phyloP scores from a whole-genome alignment of 306 rosid genomes.

The Glycine tomentella region DNA sequence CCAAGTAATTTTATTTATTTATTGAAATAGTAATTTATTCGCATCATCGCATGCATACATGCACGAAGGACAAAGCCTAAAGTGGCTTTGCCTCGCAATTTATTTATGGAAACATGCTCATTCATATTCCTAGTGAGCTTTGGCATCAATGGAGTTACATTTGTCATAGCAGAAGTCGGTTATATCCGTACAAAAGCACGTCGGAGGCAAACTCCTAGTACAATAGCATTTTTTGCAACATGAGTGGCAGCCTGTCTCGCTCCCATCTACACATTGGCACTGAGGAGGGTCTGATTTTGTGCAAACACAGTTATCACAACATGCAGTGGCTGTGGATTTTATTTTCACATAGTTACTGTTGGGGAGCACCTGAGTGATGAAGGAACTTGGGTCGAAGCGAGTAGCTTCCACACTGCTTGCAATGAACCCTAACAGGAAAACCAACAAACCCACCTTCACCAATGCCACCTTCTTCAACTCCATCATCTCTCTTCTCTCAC shows the following conservation, averaged over 20 bases:
- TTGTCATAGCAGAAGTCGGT: background rate
- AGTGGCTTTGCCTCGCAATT: background rate
- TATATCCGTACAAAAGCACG: background rate
- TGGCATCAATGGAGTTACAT: background rate
- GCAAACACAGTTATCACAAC: background rate
- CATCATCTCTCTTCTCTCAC: no score
- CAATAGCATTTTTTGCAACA: background rate
- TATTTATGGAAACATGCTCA: background rate
- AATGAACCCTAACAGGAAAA: background rate
- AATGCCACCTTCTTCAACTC: background rate
- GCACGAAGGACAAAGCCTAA: background rate
- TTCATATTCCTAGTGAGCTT: background rate
- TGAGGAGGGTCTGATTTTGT: background rate
- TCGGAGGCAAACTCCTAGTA: background rate
- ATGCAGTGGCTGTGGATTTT: background rate
- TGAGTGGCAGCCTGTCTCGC: slow-evolving; percentile 22
- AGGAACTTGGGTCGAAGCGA: background rate
- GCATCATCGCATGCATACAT: background rate
- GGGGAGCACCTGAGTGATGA: background rate
- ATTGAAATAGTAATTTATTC: background rate
- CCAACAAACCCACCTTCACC: background rate
- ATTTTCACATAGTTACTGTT: no score
- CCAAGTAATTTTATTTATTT: background rate
- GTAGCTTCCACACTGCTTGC: background rate
- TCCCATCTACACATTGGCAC: background rate